Percentiles rank a stretch among this genome's conserved stretches.
These are phyloP conservation scores for Parmelia sp. DNA, from an alignment of 495 filamentous ascomycete genomes.

Conservation along the genomic window DNA sequence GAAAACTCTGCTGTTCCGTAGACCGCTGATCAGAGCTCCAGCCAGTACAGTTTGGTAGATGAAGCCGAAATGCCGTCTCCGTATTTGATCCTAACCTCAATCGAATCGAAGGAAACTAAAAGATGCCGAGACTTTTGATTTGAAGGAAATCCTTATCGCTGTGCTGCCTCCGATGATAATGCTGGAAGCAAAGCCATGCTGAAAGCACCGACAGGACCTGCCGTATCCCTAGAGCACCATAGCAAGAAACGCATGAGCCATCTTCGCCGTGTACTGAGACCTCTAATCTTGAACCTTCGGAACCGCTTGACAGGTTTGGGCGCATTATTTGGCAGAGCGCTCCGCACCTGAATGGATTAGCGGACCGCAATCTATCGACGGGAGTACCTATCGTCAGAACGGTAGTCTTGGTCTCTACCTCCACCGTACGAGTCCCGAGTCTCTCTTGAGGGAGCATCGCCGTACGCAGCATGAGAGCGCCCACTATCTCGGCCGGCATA, in stretches of 20 bases:
- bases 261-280: constrained; percentile 10
- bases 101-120: constrained; percentile 23
- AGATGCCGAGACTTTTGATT: constrained; percentile 21
- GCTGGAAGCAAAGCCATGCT: constrained; percentile 16
- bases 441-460: constrained; percentile 32
- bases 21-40: constrained; percentile 19
- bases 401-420: constrained; percentile 30
- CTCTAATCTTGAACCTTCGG: constrained; percentile 10
- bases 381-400: constrained; percentile 31
- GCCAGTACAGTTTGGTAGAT: constrained; percentile 17
- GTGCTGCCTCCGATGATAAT: constrained; percentile 15
- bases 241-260: constrained; percentile 10
- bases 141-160: constrained; percentile 23
- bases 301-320: constrained; percentile 23
- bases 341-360: constrained; percentile 31
- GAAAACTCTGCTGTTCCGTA: constrained; percentile 12
- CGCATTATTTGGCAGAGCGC: constrained; percentile 31
- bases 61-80: constrained; percentile 21
- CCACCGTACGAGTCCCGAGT: constrained; percentile 27
- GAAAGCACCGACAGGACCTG: constrained; percentile 15
- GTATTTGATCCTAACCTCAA: constrained; percentile 18
- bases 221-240: constrained; percentile 19
- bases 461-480: constrained; percentile 40
- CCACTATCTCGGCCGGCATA: constrained; percentile 39
- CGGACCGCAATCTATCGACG: constrained; percentile 26